Base-by-base conservation (phyloP, 306 rosid species). In the Pyrus betulifolia region DNA sequence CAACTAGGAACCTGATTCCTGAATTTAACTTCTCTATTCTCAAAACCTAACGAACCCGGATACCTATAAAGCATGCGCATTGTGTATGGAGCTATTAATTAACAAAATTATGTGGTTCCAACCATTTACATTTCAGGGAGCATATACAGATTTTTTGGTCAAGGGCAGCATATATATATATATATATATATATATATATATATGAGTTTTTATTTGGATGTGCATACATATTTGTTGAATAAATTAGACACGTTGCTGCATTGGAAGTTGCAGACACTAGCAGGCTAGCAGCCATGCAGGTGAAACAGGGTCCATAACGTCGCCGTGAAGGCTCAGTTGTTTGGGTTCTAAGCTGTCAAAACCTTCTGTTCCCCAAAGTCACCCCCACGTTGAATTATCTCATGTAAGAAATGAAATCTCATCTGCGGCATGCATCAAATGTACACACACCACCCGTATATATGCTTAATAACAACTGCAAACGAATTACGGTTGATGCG, bases 301-400 rank as follows among this genome's bases (percentile, higher is more conserved):
- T 27, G 30, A 75, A 13, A 64, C 42, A 69, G 51, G 22, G 51
- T 49, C 61, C 69, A 58, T 25, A 31, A 18, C 67, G 77, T 76
- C 71, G 51, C 75, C 84, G 81, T 76, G 78, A 81, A 76, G 81
- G 55, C 75, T 71, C 81, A 10, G 77, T 63, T 27, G 84, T 70
- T 70, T 15, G 55, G 35, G 25, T 38, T 61, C 44, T 59, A 75
- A 66, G 62, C 71, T 78, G 71, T 70, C 78, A 44, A 22, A 71
- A 21, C 44, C 27, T 66, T 54, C 6, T 57, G 55, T 35, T 66
- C 25, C 79, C 51, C 35, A n/a, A 42, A 51, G 3, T 51, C 22
- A 68, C 67, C 66, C 10, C 74, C 28, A 28, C 44, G 35, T 75
- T 27, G 70, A 74, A 25, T 25, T 62, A 51, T 35, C 21, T 51